Evolutionary conservation across 129 eudicot species (phyloP).

Genomic region (Centella asiatica): DNA sequence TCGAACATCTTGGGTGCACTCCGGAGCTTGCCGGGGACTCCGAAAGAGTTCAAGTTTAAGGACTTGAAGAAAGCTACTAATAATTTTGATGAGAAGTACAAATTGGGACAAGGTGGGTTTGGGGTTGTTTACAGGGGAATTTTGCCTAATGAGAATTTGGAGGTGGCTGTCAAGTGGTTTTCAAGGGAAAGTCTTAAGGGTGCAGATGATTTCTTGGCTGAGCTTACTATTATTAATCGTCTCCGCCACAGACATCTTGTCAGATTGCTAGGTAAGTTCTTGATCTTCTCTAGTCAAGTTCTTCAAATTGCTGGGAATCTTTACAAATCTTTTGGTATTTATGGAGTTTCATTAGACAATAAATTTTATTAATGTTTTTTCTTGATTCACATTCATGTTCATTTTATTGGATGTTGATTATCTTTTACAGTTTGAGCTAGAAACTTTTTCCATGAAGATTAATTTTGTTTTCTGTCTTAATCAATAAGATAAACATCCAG

Average conservation of each 20-base stretch:
- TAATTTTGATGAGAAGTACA: conserved; percentile 64
- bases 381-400: too few relatives aligned
- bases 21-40: conserved; percentile 68
- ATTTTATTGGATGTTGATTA: too few relatives aligned
- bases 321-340: conserved; percentile 2
- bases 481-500: not conserved
- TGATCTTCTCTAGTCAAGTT: not conserved
- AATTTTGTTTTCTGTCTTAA: not conserved
- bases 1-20: conserved; percentile 51
- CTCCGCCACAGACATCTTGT: conserved; percentile 84
- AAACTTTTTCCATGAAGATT: not conserved
- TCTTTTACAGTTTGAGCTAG: not conserved
- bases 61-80: conserved; percentile 83
- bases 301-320: not conserved
- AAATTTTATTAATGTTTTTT: too few relatives aligned
- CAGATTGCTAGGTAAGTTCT: conserved; percentile 56
- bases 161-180: conserved; percentile 82
- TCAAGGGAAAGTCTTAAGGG: conserved; percentile 70
- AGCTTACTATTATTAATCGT: conserved; percentile 87
- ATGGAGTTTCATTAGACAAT: too few relatives aligned
- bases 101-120: conserved; percentile 84
- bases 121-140: conserved; percentile 71
- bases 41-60: conserved; percentile 53
- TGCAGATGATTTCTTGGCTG: conserved; percentile 84
- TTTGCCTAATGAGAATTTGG: conserved; percentile 45